These are phyloP conservation scores for Heliamphora pulchella DNA, from an alignment of 179 eudicot genomes.

Conservation along the genomic window DNA sequence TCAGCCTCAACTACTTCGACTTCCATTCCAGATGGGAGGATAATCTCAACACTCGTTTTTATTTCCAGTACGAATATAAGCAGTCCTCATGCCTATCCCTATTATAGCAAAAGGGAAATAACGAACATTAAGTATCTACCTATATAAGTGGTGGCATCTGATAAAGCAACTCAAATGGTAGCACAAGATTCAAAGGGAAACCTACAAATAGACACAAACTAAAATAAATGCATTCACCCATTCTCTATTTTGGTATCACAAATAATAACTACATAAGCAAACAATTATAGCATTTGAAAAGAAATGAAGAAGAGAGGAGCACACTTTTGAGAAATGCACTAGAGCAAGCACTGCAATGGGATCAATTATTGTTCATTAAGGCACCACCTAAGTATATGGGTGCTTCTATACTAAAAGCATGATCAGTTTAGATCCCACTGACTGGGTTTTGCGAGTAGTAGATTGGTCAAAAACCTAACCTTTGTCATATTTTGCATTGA, in stretches of 20 bases:
- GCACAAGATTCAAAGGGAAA: constrained; percentile 1
- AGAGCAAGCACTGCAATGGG: constrained; percentile 1
- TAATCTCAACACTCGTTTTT: neutral
- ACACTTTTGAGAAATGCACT: neutral
- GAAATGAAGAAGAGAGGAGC: neutral
- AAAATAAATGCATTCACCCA: neutral
- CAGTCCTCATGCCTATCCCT: constrained; percentile 1
- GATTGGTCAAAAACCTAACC: neutral
- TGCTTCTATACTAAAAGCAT: too few species aligned
- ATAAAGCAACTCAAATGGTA: neutral
- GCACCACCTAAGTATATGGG: neutral
- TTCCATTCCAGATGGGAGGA: constrained; percentile 22
- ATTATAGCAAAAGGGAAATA: neutral
- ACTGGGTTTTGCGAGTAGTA: neutral
- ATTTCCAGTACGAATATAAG: constrained; percentile 4
- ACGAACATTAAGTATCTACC: neutral
- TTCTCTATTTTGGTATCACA: neutral
- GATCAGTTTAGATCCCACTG: too few species aligned
- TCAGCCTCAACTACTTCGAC: constrained; percentile 20
- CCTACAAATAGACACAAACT: neutral
- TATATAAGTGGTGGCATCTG: constrained; percentile 1
- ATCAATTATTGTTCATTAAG: neutral
- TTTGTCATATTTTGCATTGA: too few species aligned
- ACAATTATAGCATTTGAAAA: neutral
- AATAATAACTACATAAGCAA: neutral